Base-by-base conservation (phyloP, 257 asterid genomes). In the Solanum rostratum region DNA sequence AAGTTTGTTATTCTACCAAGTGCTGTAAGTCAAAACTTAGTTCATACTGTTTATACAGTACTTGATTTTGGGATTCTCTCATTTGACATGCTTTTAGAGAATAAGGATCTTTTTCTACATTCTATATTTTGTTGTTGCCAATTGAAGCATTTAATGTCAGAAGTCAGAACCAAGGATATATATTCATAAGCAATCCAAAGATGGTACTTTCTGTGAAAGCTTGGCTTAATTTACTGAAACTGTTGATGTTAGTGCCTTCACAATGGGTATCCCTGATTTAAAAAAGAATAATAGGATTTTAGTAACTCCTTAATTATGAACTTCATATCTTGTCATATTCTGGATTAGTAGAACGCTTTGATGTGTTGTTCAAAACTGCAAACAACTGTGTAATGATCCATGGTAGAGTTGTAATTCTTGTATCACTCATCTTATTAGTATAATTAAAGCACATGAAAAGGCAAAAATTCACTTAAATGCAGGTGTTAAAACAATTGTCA, bases 401-500 rank as follows among this genome's bases (percentile, higher is more conserved):
- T 49, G 59, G 41, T 46, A 46, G 59, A 74, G 81, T 74, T 22
- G 60, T 29, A 74, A 46, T 74, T 74, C 43, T 74, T 22, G 39
- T 74, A 74, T 46, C 81, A 7, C 59, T 73, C 81, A 13, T 73
- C 80, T 73, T 73, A 45, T 7, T 9, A 14, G 57, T 22, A 46
- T 46, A 46, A 24, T 14, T 10, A 14, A 37, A n/a, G 41, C 43
- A 46, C 9, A 74, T 74, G 60, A 74, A 46, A 74, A 46, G 39
- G 81, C 43, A 24, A 46, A 45, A 6, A 46, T 22, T 46, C 43
- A 74, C 41, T 22, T 65, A 39, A 5, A 59, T 91, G 89, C 92
- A 95, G 99, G 88, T 81, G 83, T 91, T 22, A 91, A 93, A 78
- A 90, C 87, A 85, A 85, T 83, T 81, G 86, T 93, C 86, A 84